phyloP scores from a whole-genome alignment of 176 grass and related monocot species.

The Bonia amplexicaulis region DNA sequence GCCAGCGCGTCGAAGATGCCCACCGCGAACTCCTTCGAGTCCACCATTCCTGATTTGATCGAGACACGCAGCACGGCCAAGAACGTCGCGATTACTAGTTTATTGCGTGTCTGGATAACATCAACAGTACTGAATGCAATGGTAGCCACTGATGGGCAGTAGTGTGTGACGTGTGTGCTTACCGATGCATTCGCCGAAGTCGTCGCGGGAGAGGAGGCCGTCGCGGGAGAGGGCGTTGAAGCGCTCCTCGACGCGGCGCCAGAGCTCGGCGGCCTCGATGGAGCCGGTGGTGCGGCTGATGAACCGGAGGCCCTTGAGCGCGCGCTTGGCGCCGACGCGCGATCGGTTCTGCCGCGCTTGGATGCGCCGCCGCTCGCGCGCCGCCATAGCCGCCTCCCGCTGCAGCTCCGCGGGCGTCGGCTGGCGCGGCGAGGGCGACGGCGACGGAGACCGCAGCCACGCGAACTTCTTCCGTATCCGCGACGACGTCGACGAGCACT shows the following conservation, averaged over 20 bases:
- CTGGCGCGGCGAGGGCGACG: conserved; percentile 19
- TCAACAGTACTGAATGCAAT: background rate
- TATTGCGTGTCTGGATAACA: background rate
- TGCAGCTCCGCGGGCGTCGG: conserved; percentile 28
- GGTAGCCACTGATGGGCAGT: background rate
- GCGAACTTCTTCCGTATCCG: conserved; percentile 78
- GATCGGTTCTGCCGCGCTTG: conserved; percentile 68
- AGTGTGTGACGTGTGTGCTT: background rate
- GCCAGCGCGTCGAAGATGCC: conserved; percentile 96
- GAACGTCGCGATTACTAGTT: background rate
- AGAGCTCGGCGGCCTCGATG: conserved; percentile 62
- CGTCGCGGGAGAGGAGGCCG: conserved; percentile 77
- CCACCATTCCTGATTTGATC: conserved; percentile 65
- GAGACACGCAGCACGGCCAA: background rate
- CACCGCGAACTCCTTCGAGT: conserved; percentile 89
- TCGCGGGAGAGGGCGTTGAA: conserved; percentile 68
- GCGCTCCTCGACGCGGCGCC: conserved; percentile 70
- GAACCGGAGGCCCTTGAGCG: conserved; percentile 93
- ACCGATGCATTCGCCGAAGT: conserved; percentile 99
- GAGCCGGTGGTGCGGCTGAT: conserved; percentile 85
- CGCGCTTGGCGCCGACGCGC: conserved; percentile 61
- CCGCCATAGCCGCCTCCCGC: conserved; percentile 52
- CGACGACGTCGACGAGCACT: conserved; percentile 86
- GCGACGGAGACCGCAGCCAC: conserved; percentile 78
- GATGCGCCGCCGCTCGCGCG: conserved; percentile 65